Conservation (phyloP, 2,329 filamentous ascomycete species). For the Microdochium paspali region DNA sequence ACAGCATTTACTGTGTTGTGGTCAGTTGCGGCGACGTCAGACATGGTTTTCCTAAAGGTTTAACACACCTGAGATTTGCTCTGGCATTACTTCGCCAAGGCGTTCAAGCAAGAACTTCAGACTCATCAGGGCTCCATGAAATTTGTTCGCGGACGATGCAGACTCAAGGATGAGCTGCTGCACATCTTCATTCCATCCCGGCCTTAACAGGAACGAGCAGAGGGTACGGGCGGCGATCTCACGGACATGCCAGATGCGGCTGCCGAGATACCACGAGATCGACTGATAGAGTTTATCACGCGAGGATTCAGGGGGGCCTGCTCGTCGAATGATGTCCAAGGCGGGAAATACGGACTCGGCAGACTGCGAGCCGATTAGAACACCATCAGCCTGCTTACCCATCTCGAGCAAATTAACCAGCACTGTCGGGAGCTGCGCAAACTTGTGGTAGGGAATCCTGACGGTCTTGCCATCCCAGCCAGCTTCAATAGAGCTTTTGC, state of each 20-base stretch:
- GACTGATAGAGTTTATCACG: constrained; percentile 44
- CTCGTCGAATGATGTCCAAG: constrained; percentile 69
- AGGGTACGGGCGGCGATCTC: constrained; percentile 72
- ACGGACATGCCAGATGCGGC: constrained; percentile 69
- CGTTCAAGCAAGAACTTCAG: constrained; percentile 48
- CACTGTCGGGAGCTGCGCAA: constrained; percentile 54
- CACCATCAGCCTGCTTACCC: constrained; percentile 28
- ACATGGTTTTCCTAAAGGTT: background rate
- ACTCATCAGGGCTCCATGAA: constrained; percentile 50
- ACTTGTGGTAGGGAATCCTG: constrained; percentile 61
- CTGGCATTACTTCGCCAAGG: constrained; percentile 34
- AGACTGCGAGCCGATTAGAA: constrained; percentile 25
- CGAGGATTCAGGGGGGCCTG: constrained; percentile 51
- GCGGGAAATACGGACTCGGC: constrained; percentile 74
- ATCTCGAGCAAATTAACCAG: constrained; percentile 53
- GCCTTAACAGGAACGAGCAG: constrained; percentile 48
- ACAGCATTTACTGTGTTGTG: constrained; percentile 10
- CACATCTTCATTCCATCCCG: constrained; percentile 36
- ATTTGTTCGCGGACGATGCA: constrained; percentile 33
- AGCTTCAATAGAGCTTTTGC: constrained; percentile 49
- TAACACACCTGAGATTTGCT: constrained; percentile 30
- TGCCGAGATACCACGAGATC: constrained; percentile 55
- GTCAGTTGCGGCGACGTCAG: constrained; percentile 2
- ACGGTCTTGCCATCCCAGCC: constrained; percentile 57
- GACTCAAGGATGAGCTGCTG: constrained; percentile 23